Base-by-base conservation (phyloP, 306 rosid genomes). In the Dicorynia guianensis region DNA sequence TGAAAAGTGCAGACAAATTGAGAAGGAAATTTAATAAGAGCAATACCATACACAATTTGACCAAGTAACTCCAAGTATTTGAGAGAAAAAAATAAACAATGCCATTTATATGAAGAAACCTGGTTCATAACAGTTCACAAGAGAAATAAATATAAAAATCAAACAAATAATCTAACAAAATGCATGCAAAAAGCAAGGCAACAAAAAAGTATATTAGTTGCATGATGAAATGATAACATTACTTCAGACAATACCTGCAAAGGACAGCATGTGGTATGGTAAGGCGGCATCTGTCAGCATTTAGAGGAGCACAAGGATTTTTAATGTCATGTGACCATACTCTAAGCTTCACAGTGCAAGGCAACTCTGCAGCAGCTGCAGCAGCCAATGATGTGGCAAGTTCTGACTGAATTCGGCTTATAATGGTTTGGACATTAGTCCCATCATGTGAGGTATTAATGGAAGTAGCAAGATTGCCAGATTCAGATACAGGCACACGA, bases 311-410 rank as follows among this genome's bases (percentile, higher is more conserved):
- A 70, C 71, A 70, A 15, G 77, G 82, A 70, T 70, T 52, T 70
- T 70, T 55, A 6, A 70, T 43, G 40, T 78, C 82, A 70, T 78
- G 64, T 6, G 65, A 40, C 82, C 82, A 78, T 43, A 78, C 67
- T 34, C 77, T 78, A 50, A 78, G 57, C 72, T 78, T 70, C 72
- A 78, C 82, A 52, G 82, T 78, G 66, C 82, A 78, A 78, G 82
- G 82, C 15, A 78, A 42, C 67, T 78, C 82, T 40, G 76, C 64
- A 18, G 64, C 63, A 40, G 64, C 30, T 5, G 67, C 57, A 58
- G 82, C 72, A 3, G 72, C 67, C 47, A 70, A 64, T 40, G 82
- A 78, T 8, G 72, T 43, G 6, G 72, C 54, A 58, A 78, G 63
- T 52, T 70, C 72, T 0, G 76, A 69, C 40, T 77, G 81, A 47